These are phyloP conservation scores for Allium fistulosum DNA, from an alignment of 106 monocot genomes.

Conservation along the genomic window DNA sequence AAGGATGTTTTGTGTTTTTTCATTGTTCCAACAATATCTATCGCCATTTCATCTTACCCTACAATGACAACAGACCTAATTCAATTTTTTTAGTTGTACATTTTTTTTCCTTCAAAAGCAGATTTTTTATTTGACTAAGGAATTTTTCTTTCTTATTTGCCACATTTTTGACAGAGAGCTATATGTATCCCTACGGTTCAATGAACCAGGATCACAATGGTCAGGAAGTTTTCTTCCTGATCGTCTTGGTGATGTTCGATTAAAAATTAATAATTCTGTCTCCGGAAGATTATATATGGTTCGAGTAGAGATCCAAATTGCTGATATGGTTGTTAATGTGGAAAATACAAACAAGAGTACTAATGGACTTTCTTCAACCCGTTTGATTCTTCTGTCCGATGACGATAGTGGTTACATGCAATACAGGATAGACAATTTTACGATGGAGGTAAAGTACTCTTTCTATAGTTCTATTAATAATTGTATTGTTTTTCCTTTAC, in stretches of 20 bases:
- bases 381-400: constrained; percentile 82
- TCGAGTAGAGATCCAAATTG: constrained; percentile 88
- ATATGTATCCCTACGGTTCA: constrained; percentile 70
- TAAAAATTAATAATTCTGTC: constrained; percentile 86
- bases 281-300: constrained; percentile 71
- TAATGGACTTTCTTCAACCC: constrained; percentile 52
- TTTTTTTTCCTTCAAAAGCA: too few relatives aligned
- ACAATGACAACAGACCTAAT: too few relatives aligned
- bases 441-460: constrained; percentile 73
- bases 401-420: constrained; percentile 93
- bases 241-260: constrained; percentile 76
- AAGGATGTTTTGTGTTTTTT: too few relatives aligned
- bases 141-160: neutral
- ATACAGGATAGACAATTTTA: constrained; percentile 92
- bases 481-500: too few relatives aligned
- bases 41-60: too few relatives aligned
- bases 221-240: constrained; percentile 96
- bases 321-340: constrained; percentile 30
- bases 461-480: too few relatives aligned
- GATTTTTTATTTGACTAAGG: too few relatives aligned
- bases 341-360: constrained; percentile 23
- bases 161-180: constrained; percentile 58
- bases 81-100: too few relatives aligned
- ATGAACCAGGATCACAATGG: constrained; percentile 83
- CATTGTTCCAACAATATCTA: too few relatives aligned